Conservation (phyloP, 2,329 filamentous ascomycete species). For the Chrysoporthe puriensis region DNA sequence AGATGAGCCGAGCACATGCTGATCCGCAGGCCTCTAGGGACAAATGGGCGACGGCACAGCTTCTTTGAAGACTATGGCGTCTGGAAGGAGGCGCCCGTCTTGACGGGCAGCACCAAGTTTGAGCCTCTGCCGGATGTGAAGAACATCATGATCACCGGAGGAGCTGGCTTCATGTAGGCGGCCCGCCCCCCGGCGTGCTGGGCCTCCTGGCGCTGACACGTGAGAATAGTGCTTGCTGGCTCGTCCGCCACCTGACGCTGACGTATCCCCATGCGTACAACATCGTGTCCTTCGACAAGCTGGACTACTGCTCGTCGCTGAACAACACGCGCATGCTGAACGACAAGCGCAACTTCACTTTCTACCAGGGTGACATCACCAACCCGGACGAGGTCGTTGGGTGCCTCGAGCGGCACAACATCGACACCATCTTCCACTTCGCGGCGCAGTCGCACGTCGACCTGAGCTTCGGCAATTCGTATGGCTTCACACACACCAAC, state of each 20-base stretch:
- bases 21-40: constrained; percentile 17
- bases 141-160: constrained; percentile 84
- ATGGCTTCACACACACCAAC: constrained; percentile 79
- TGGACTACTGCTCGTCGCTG: constrained; percentile 80
- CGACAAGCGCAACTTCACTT: constrained; percentile 72
- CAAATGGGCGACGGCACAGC: constrained; percentile 38
- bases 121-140: constrained; percentile 69
- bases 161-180: constrained; percentile 81
- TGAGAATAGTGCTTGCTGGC: constrained; percentile 71
- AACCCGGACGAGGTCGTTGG: constrained; percentile 70
- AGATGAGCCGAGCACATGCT: not conserved
- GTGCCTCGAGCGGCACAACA: constrained; percentile 70
- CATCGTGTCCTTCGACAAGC: constrained; percentile 81
- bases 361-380: constrained; percentile 80
- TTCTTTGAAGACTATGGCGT: constrained; percentile 65
- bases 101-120: constrained; percentile 72
- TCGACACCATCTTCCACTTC: constrained; percentile 83
- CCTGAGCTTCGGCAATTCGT: constrained; percentile 80
- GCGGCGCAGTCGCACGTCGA: constrained; percentile 87
- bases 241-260: constrained; percentile 75
- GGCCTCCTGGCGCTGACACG: constrained; percentile 24
- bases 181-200: constrained; percentile 24
- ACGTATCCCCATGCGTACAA: constrained; percentile 77
- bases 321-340: constrained; percentile 77
- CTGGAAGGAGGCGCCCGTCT: constrained; percentile 72